phyloP scores from a whole-genome alignment of 2,329 filamentous ascomycete species.

The Penicillium sp. region DNA sequence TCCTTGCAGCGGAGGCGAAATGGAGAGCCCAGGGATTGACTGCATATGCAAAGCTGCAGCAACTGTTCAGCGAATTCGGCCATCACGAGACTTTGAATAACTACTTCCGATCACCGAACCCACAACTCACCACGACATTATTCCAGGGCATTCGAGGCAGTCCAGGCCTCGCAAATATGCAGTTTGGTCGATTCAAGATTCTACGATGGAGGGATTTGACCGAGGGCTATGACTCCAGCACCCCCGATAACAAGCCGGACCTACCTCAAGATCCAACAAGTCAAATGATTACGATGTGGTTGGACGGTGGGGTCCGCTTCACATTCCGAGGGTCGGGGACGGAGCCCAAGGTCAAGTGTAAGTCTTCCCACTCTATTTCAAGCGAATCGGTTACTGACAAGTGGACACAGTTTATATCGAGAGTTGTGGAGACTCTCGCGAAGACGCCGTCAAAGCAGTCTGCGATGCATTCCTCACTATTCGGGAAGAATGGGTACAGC shows the following conservation, averaged over 20 bases:
- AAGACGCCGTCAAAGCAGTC: constrained; percentile 36
- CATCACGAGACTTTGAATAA: constrained; percentile 63
- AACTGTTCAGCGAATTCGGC: constrained; percentile 57
- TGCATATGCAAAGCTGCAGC: constrained; percentile 55
- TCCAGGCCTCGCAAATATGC: constrained; percentile 42
- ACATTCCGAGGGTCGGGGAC: constrained; percentile 62
- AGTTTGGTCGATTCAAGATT: constrained; percentile 53
- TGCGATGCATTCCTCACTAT: constrained; percentile 39
- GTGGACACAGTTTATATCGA: constrained; percentile 40
- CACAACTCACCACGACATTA: constrained; percentile 51
- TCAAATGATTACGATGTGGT: constrained; percentile 63
- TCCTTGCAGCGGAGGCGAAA: constrained; percentile 53
- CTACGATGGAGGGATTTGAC: constrained; percentile 62
- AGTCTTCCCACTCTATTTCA: constrained; percentile 17
- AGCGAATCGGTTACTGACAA: background rate
- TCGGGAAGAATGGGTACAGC: constrained; percentile 38
- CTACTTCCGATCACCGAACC: constrained; percentile 59
- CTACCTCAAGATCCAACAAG: constrained; percentile 56
- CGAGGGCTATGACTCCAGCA: constrained; percentile 57
- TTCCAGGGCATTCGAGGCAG: constrained; percentile 54
- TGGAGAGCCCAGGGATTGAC: constrained; percentile 55
- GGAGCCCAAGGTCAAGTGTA: constrained; percentile 64
- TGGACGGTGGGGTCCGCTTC: constrained; percentile 55
- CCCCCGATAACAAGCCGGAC: constrained; percentile 50
- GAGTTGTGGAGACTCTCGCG: constrained; percentile 36